Base-by-base conservation (phyloP, 345 rosid species). In the Kernera saxatilis region DNA sequence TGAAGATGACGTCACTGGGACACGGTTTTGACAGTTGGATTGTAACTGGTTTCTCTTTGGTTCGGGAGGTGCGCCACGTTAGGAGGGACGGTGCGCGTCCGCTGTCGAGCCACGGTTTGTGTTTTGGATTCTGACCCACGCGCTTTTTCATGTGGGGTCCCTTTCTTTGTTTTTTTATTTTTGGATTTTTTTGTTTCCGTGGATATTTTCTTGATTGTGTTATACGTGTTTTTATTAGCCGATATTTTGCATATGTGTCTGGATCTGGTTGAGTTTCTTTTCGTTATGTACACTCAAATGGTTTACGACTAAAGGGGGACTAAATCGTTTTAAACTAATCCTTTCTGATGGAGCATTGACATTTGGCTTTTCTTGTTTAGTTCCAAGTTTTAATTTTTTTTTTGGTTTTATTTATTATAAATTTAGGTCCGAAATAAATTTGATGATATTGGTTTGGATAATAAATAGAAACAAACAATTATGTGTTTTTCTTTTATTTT, bases 21-120 rank as follows among this genome's bases (percentile, higher is more conserved):
- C 77, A 50, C 77, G 77, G 72, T 66, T 73, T 73, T 0, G 67
- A 48, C 77, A 65, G 29, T 73, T 65, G 60, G 69, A 21, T 2
- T 1, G 35, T 46, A 60, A 60, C 53, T 21, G 36, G 15, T 19
- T 43, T 65, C 65, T 14, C 52, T 64, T 19, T 64, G 72, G 59
- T 8, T 48, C 45, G 77, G 30, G 43, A 73, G 60, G 35, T 5
- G 59, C 49, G 77, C 77, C 77, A 73, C 77, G 77, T 57, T 29
- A 15, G 36, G 15, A 11, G 1, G 53, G 72, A 2, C 37, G 60
- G 72, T 39, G 66, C 67, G 66, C 67, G 53, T 66, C 57, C 67
- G 77, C 67, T 66, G 60, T 73, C 72, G 3, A 66, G 61, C 77
- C 72, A 57, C 77, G 67, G 67, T 57, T 57, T 57, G 54, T 8